These are phyloP conservation scores for Pythium folliculosum DNA, from an alignment of 352 stramenopile genomes.

Conservation along the genomic window DNA sequence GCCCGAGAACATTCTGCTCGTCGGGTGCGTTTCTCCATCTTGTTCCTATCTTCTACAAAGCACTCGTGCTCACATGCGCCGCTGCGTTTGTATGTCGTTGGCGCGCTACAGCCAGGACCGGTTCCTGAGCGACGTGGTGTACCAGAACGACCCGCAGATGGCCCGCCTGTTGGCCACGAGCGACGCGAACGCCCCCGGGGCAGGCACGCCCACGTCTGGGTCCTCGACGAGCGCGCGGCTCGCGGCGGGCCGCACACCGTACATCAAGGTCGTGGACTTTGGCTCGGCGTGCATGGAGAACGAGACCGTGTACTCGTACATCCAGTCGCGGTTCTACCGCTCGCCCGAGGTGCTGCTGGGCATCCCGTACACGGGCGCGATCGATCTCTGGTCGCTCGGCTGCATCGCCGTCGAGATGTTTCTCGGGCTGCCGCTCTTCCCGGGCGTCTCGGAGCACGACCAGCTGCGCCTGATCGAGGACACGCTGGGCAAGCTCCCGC, in stretches of 20 bases:
- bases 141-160: constrained; percentile 18
- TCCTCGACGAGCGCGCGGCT: constrained; percentile 2
- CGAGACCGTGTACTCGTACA: constrained; percentile 92
- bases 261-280: constrained; percentile 97
- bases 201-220: not conserved
- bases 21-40: constrained; percentile 23
- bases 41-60: too few relatives aligned
- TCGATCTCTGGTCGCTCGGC: constrained; percentile 66
- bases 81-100: too few relatives aligned
- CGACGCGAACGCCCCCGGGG: not conserved
- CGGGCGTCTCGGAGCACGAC: constrained; percentile 92
- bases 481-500: constrained; percentile 62
- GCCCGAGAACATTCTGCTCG: constrained; percentile 51
- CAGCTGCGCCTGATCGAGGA: constrained; percentile 93
- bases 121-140: constrained; percentile 43
- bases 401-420: constrained; percentile 91
- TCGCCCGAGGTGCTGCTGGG: constrained; percentile 71
- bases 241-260: constrained; percentile 14
- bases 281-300: constrained; percentile 89
- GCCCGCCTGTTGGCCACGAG: not conserved
- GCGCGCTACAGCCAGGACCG: constrained; percentile 78
- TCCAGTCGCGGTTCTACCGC: constrained; percentile 95
- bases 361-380: constrained; percentile 52
- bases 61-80: too few relatives aligned
- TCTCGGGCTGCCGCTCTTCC: constrained; percentile 94